Base-by-base conservation (phyloP, 305 asterid species). In the Rubia balearica region DNA sequence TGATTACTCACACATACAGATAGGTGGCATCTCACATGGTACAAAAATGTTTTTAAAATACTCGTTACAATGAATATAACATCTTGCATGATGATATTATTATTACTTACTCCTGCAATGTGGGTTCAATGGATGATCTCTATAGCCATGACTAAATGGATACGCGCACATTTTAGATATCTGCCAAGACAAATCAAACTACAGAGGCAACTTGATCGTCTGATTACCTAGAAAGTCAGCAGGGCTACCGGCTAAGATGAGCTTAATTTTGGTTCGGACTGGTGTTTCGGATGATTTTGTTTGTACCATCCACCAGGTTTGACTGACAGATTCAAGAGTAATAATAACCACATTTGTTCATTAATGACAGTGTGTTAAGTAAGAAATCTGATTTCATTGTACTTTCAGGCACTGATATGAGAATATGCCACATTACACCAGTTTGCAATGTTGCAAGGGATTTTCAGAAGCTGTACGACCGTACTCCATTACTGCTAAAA, bases 71-170 rank as follows among this genome's bases (percentile, higher is more conserved):
- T 33, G 3, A 33, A 33, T 33, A 33, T 33, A 33, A 33, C 36
- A 33, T 2, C 36, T 33, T 33, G 36, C 36, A 33, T 1, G 2
- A 33, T 33, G 36, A 33, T 8, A 3, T 1, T 43, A 43, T 43
- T 8, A 7, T 43, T 43, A 43, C 8, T 43, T 12, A 9, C 9
- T 9, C 36, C 36, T 8, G 10, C 1, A 43, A 43, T 3, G 57
- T 49, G 17, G 14, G 16, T 53, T 53, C 5, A 16, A 53, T 53
- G 59, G 22, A 53, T 53, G 22, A 16, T 53, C 59, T 53, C 7
- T 17, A n/a, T 16, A 11, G 22, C 59, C 59, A 24, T 24, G 86
- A 86, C 71, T 69, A 71, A 51, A 68, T 41, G 70, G 76, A 78
- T 53, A 7, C 40, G 45, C 22, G 33, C 33, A 30, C 19, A 22